Conservation (phyloP, 163 green algal species). For the Coccomyxa subellipsoidea region DNA sequence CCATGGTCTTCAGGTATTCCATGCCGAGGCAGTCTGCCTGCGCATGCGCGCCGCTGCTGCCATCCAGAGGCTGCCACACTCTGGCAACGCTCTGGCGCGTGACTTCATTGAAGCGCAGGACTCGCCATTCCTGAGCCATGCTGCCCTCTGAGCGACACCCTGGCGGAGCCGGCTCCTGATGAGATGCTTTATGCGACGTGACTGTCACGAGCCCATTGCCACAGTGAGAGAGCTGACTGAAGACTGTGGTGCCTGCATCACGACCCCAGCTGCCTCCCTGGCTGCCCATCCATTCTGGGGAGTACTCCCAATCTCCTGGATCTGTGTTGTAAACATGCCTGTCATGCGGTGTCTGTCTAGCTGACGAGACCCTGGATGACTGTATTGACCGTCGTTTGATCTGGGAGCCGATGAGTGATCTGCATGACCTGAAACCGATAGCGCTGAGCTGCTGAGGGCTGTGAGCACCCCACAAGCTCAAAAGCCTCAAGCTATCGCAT, state of each 20-base stretch:
- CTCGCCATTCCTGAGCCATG: conserved; percentile 45
- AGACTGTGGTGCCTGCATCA: conserved; percentile 23
- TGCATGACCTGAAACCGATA: not conserved
- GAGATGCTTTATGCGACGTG: conserved; percentile 12
- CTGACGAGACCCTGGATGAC: too few species aligned
- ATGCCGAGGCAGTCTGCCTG: conserved; percentile 47
- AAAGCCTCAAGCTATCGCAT: not conserved
- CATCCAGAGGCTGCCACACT: conserved; percentile 14
- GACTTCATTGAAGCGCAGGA: conserved; percentile 59
- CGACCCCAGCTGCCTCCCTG: conserved; percentile 50
- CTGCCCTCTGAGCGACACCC: not conserved
- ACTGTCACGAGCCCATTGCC: conserved; percentile 30
- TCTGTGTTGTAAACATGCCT: conserved; percentile 19
- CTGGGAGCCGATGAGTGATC: not conserved
- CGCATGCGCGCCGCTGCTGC: not conserved
- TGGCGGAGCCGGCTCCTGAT: not conserved
- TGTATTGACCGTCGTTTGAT: too few species aligned
- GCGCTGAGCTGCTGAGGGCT: not conserved
- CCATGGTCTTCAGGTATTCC: conserved; percentile 60
- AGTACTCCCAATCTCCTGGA: conserved; percentile 51
- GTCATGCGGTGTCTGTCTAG: not conserved
- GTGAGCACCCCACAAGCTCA: not conserved
- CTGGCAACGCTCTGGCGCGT: conserved; percentile 57
- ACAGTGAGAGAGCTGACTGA: not conserved
- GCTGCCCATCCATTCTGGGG: conserved; percentile 56